phyloP scores from a whole-genome alignment of 257 asterid genomes.

The Solanum rostratum region DNA sequence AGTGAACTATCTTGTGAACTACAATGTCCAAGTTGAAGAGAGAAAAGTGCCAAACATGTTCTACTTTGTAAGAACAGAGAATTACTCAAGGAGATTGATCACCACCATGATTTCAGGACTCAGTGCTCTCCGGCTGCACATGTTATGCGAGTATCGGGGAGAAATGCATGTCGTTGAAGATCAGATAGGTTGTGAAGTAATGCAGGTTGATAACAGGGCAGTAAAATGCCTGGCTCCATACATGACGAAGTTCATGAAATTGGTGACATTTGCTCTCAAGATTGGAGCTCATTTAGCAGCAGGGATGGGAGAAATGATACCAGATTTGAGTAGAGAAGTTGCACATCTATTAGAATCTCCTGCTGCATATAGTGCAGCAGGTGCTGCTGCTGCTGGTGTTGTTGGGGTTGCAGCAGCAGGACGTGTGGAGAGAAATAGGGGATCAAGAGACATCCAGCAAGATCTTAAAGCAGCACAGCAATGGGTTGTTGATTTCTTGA shows the following conservation, averaged over 20 bases:
- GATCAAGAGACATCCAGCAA: slow-evolving; percentile 41
- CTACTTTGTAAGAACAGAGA: slow-evolving; percentile 56
- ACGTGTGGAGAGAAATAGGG: slow-evolving; percentile 20
- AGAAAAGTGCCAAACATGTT: slow-evolving; percentile 76
- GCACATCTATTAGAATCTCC: slow-evolving; percentile 60
- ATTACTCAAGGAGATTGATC: slow-evolving; percentile 68
- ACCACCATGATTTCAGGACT: slow-evolving; percentile 70
- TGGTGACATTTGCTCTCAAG: slow-evolving; percentile 75
- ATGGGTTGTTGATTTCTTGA: slow-evolving; percentile 64
- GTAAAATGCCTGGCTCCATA: slow-evolving; percentile 62
- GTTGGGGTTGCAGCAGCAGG: slow-evolving; percentile 53
- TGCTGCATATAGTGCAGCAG: slow-evolving; percentile 48
- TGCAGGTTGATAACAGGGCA: slow-evolving; percentile 72
- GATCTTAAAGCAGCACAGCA: slow-evolving; percentile 66
- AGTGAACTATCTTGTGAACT: slow-evolving; percentile 69
- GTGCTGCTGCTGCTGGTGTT: slow-evolving; percentile 58
- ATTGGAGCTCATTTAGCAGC: slow-evolving; percentile 87
- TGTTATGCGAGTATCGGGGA: slow-evolving; percentile 64
- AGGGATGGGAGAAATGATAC: slow-evolving; percentile 91
- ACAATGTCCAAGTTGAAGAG: slow-evolving; percentile 58
- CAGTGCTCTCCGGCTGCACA: slow-evolving; percentile 64
- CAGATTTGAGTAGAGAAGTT: slow-evolving; percentile 77
- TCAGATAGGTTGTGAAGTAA: slow-evolving; percentile 71
- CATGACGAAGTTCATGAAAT: slow-evolving; percentile 61
- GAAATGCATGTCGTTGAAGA: slow-evolving; percentile 82